Base-by-base conservation (phyloP, 371 early-diverging fungal species). In the Haplosporangium sp. region DNA sequence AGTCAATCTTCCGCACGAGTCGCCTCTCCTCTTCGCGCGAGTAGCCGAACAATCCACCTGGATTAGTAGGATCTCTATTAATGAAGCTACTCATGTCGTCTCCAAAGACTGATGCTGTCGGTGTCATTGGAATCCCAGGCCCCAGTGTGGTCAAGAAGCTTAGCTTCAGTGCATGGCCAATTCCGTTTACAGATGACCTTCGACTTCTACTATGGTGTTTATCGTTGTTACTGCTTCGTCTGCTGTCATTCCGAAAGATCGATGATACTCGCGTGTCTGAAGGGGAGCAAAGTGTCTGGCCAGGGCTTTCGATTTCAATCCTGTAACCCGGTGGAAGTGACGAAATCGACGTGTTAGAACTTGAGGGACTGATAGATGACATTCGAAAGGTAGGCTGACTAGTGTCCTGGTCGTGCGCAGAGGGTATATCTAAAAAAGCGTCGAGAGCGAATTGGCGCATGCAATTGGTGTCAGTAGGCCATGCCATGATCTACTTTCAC, bases 1-100 rank as follows among this genome's bases (percentile, higher is more conserved):
- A 73, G 41, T 81, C 81, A 50, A 81, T 76, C 59, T 69, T 76
- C 23, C 69, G 58, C 55, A 81, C 76, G 9, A 76, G 60, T 18
- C 64, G 60, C 54, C 73, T 66, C 51, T 81, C 81, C 38, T 81
- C 73, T 54, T 67, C 68, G 20, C 43, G 64, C 0, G 68, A 47
- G 43, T 81, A 73, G 18, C 64, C 69, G 64, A 75, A 75, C 37
- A 73, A 45, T 11, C 67, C 67, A 14, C 77, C 67, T 8, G 73
- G 61, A 23, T 71, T 58, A 1, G 62, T 43, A 4, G 75, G 63
- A 38, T 62, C 46, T 37, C 48, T 29, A 18, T 40, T 67, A 16
- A 70, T 62, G 18, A 70, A 63, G n/a, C 70, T 60, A 21, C 59
- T 12, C 48, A 76, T 4, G 10, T 61, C 64, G 6, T 76, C 71